These are phyloP conservation scores for Tolypocladium pustulatum DNA, from an alignment of 2,329 filamentous ascomycete species.

Conservation along the genomic window DNA sequence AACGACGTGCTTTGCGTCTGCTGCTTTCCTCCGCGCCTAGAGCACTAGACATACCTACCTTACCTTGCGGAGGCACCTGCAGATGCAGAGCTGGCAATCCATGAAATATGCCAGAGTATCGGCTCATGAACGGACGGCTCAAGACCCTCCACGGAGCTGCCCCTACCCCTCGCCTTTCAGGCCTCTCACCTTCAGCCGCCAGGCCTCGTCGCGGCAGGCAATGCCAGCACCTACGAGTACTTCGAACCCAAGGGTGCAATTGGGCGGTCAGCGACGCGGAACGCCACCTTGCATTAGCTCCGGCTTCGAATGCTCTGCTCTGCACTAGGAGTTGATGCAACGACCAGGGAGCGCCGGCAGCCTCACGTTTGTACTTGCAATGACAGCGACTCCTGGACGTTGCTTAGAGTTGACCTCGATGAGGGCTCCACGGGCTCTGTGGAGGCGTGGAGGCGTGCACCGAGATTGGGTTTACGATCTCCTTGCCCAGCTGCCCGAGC, in stretches of 20 bases:
- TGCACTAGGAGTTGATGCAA: background rate
- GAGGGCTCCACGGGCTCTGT: too few relatives aligned
- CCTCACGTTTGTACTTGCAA: too few relatives aligned
- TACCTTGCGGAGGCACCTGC: background rate
- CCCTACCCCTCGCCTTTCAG: background rate
- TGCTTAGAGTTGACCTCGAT: too few relatives aligned
- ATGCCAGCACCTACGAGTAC: too few relatives aligned
- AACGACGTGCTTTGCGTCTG: background rate
- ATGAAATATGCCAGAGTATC: background rate
- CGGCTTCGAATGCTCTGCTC: background rate
- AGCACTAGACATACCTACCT: too few relatives aligned
- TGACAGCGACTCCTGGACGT: too few relatives aligned
- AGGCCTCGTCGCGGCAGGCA: background rate
- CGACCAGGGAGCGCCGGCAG: background rate
- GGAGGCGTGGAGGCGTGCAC: too few relatives aligned
- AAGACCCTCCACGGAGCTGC: too few relatives aligned
- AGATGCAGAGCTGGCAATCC: background rate
- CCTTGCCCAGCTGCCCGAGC: too few relatives aligned
- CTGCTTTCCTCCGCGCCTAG: too few relatives aligned
- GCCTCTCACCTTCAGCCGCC: background rate
- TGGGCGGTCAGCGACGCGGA: background rate
- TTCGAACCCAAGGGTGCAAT: background rate
- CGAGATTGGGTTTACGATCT: too few relatives aligned
- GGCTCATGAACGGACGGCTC: background rate
- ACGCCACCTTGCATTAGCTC: background rate